These are phyloP conservation scores for Sicyos edulis DNA, from an alignment of 306 rosid genomes.

Conservation along the genomic window DNA sequence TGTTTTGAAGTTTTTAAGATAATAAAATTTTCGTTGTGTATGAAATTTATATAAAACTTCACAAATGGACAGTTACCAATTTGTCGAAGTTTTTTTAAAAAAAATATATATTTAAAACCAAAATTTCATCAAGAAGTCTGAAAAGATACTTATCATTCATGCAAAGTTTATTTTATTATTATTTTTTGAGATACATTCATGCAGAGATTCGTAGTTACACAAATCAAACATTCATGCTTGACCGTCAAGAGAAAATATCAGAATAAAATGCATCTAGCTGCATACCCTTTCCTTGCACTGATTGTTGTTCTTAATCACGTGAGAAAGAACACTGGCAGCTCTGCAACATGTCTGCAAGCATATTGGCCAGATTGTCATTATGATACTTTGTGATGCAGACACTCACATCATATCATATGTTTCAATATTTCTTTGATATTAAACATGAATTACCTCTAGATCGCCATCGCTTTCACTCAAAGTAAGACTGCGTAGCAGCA, in stretches of 20 bases:
- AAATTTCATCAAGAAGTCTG: background rate
- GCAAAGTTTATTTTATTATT: background rate
- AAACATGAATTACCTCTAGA: slow-evolving; percentile 61
- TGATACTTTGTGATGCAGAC: background rate
- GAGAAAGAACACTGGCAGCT: slow-evolving; percentile 93
- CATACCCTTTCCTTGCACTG: slow-evolving; percentile 94
- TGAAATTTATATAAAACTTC: background rate
- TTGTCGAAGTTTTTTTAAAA: background rate
- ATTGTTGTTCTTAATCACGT: slow-evolving; percentile 70
- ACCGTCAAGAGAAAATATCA: slow-evolving; percentile 12
- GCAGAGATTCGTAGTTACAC: background rate
- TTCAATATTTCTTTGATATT: slow-evolving; percentile 5
- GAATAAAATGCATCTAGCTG: slow-evolving; percentile 15
- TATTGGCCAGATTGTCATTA: background rate
- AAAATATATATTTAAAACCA: background rate
- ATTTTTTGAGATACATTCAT: background rate
- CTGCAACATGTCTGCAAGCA: slow-evolving; percentile 73
- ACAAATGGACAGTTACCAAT: background rate
- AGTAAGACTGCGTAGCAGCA: slow-evolving; percentile 77
- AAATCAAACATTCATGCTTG: background rate
- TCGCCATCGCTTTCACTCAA: slow-evolving; percentile 74
- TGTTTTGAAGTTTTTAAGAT: background rate
- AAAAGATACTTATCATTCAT: background rate
- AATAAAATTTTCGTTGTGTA: background rate
- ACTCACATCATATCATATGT: background rate